Percentiles rank a stretch among this genome's conserved stretches.
These are phyloP conservation scores for Xylaria longipes DNA, from an alignment of 495 filamentous ascomycete genomes.

Conservation along the genomic window DNA sequence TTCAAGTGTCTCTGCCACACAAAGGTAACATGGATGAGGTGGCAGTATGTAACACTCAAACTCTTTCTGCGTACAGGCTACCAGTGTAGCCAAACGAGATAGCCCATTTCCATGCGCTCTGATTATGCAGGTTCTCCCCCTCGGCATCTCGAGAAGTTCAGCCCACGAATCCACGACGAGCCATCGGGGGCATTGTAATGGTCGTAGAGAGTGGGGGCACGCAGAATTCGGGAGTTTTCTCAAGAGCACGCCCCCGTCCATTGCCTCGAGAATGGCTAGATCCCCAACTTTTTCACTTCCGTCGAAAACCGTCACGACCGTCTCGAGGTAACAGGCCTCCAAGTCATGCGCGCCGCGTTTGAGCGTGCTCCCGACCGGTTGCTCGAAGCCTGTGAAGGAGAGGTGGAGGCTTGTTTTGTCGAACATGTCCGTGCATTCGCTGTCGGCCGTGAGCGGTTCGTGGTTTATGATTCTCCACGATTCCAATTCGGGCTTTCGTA, in stretches of 20 bases:
- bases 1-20: not conserved
- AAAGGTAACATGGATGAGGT: not conserved
- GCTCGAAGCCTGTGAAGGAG: not conserved
- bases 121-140: not conserved
- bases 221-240: not conserved
- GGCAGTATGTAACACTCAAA: not conserved
- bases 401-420: not conserved
- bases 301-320: not conserved
- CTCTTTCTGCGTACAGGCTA: not conserved
- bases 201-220: not conserved
- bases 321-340: not conserved
- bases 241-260: not conserved
- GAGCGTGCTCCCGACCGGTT: not conserved
- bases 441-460: not conserved
- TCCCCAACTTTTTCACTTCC: not conserved
- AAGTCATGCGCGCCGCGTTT: not conserved
- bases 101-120: not conserved
- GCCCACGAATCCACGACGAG: not conserved
- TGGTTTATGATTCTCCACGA: not conserved
- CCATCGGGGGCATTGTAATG: not conserved
- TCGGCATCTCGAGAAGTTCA: not conserved
- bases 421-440: not conserved
- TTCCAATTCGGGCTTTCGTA: not conserved
- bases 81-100: not conserved
- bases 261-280: not conserved